Base-by-base conservation (phyloP, 2,329 filamentous ascomycete genomes). In the Chalaropsis ovoidea region DNA sequence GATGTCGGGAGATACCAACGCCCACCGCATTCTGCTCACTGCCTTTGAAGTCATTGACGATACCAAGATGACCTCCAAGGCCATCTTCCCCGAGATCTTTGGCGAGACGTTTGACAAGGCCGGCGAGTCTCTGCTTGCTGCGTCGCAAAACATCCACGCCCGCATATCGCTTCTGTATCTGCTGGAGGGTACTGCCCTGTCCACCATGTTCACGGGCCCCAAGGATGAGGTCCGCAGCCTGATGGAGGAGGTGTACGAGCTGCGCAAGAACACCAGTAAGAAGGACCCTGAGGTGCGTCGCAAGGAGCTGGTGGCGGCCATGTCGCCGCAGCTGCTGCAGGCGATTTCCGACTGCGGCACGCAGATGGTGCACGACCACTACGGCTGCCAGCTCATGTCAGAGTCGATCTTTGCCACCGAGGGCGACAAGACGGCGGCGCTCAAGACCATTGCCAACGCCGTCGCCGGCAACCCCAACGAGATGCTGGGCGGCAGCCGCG, bases 21-120 rank as follows among this genome's bases (percentile, higher is more conserved):
- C 86, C 1, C 90, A 96, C 72, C 80, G 87, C 68, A 82, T 97
- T 64, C 83, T 99, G 42, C 81, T 97, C 65, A 82, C 91, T 1
- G 90, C 90, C 0, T 91, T 92, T 73, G 94, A 97, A 71, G 86
- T 96, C 61, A 86, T 96, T 61, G 94, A 99, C 71, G 94, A 99
- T 74, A 99, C 94, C 10, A 92, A 95, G 69, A 80, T 96, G 72
- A 89, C 86, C 2, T 81, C 86, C 62, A 97, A 95, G 77, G 81
- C 88, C 41, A 88, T 99, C 69, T 90, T 96, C 75, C 81, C 89
- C 0, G 93, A 97, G 75, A 80, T 99, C 13, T 77, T 96, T 19
- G 89, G 86, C 69, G 88, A 89, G 71, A 83, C 85, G 68, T 80
- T 82, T 27, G 80, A 86, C 65, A 80, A 81, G 66, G 79, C 85